These are phyloP conservation scores for Ustilago crameri DNA, from an alignment of 1,284 basidiomycete genomes.

Conservation along the genomic window DNA sequence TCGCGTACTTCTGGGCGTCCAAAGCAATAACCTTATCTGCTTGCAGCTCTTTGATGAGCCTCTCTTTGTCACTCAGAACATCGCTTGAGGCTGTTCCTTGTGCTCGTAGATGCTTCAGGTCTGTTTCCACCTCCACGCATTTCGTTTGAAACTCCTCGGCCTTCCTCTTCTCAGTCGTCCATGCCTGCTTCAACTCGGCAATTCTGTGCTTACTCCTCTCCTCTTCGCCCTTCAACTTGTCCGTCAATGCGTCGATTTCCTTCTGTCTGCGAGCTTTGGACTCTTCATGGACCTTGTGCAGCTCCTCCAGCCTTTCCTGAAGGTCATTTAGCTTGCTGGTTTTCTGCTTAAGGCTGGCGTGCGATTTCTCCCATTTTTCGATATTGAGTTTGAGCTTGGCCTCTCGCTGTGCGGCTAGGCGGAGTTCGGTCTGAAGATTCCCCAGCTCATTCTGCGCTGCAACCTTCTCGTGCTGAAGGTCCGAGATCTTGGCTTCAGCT, in stretches of 20 bases:
- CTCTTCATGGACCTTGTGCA: slow-evolving; percentile 44
- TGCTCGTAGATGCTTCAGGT: slow-evolving; percentile 14
- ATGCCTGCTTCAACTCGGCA: slow-evolving; percentile 14
- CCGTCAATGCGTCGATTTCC: slow-evolving; percentile 34
- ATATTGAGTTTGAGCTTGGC: slow-evolving; percentile 40
- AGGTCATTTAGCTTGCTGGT: slow-evolving; percentile 29
- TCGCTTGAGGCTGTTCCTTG: slow-evolving; percentile 21
- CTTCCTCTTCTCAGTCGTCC: slow-evolving; percentile 15
- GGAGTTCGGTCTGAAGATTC: slow-evolving; percentile 45
- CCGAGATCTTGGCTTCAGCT: slow-evolving; percentile 29
- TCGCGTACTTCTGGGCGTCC: slow-evolving; percentile 40
- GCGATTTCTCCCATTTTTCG: slow-evolving; percentile 44
- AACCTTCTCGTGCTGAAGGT: slow-evolving; percentile 33
- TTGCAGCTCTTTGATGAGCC: slow-evolving; percentile 29
- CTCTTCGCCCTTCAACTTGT: slow-evolving; percentile 25
- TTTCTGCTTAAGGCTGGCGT: slow-evolving; percentile 43
- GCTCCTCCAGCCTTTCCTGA: slow-evolving; percentile 34
- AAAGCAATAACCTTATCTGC: slow-evolving; percentile 35
- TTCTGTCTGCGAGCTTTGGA: slow-evolving; percentile 38
- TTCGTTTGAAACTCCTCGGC: slow-evolving; percentile 12
- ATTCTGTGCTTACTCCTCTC: slow-evolving; percentile 22
- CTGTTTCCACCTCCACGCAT: slow-evolving; percentile 1
- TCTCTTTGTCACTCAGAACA: slow-evolving; percentile 16
- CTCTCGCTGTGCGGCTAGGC: slow-evolving; percentile 44
- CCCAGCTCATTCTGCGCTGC: slow-evolving; percentile 35